Evolutionary conservation across 2,329 filamentous ascomycete species (phyloP).

Genomic region (Coniosporium tulheliwenetii): DNA sequence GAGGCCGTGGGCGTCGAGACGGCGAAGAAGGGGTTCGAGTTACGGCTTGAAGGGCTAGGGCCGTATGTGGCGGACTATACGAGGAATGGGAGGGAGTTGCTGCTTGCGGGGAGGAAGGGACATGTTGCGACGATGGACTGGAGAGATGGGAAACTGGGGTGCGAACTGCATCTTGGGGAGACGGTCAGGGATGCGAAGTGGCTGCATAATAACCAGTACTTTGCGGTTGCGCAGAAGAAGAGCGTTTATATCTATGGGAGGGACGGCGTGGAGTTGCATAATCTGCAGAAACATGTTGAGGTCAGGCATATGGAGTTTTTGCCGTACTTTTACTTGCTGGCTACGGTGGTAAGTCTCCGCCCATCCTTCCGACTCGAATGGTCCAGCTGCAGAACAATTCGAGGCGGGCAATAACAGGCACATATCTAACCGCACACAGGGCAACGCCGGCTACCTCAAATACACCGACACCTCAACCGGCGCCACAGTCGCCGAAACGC

Average conservation of each 20-base stretch:
- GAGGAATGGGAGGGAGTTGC: slow-evolving; percentile 69
- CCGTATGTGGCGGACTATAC: slow-evolving; percentile 86
- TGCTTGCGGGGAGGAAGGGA: slow-evolving; percentile 79
- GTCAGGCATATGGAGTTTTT: slow-evolving; percentile 90
- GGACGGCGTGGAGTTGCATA: slow-evolving; percentile 82
- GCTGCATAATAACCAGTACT: slow-evolving; percentile 89
- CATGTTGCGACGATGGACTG: slow-evolving; percentile 96
- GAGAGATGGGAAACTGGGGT: slow-evolving; percentile 79
- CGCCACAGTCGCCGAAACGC: slow-evolving; percentile 69
- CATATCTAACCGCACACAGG: slow-evolving; percentile 23
- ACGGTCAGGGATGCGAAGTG: slow-evolving; percentile 80
- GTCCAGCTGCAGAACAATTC: no score
- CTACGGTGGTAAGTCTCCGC: slow-evolving; percentile 53
- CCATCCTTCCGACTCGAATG: no score
- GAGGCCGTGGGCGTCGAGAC: slow-evolving; percentile 63
- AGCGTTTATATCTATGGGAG: slow-evolving; percentile 93
- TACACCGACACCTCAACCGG: slow-evolving; percentile 95
- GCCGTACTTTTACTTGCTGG: slow-evolving; percentile 88
- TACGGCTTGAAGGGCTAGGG: slow-evolving; percentile 67
- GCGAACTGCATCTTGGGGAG: slow-evolving; percentile 81
- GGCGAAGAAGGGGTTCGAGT: slow-evolving; percentile 82
- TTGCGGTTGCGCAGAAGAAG: slow-evolving; percentile 92
- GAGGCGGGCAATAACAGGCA: neutral
- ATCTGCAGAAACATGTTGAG: slow-evolving; percentile 77
- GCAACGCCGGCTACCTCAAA: slow-evolving; percentile 69